Evolutionary conservation across 2,329 filamentous ascomycete genomes (phyloP), one percentile per base, ranked within the genome.

Genomic region (Macrophomina phaseolina): DNA sequence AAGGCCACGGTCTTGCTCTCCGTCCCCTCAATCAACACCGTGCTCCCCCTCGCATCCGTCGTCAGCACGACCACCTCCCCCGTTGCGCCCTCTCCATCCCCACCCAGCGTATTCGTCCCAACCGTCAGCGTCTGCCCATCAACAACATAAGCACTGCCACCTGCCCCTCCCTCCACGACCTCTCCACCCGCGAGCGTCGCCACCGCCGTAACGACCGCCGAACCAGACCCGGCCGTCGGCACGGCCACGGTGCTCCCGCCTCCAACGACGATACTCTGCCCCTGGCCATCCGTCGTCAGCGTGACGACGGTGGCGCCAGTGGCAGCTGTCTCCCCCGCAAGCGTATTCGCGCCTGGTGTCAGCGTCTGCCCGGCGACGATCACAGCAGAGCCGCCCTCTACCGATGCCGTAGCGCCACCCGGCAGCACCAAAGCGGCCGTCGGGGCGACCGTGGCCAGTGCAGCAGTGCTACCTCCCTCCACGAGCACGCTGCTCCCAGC

Each of bases 11-110:
- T 56, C 52, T 32, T 40, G 51, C 32, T 53, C 51, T 6, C 51
- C 14, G 32, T 5, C 16, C 34, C 53, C 18, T 60, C 56, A 5
- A 60, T 38, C 4, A 60, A 40, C 3, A 60, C 40, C 6, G 40
- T 60, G 2, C 6, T 6, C 6, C 56, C 40, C 16, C 14, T 28
- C 16, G 2, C 16, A 48, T 60, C 40, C 56, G 56, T 60, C 30
- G 56, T 60, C 56, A 60, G 11, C 11, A 60, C 56, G 7, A 60
- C 56, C 56, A 45, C 42, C 40, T 11, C 14, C 14, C 38, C 56
- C 3, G 45, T 8, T 2, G 12, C 16, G 5, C 48, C 9, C 36
- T 7, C 36, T 12, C 36, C 36, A 7, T 7, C 36, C 3, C 48
- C 23, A 9, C 12, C 18, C 55, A 58, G 18, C 23, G 40, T 42